Percentiles rank a stretch among this genome's conserved stretches.
phyloP scores from a whole-genome alignment of 129 eudicot genomes.

The Solidago caesia region DNA sequence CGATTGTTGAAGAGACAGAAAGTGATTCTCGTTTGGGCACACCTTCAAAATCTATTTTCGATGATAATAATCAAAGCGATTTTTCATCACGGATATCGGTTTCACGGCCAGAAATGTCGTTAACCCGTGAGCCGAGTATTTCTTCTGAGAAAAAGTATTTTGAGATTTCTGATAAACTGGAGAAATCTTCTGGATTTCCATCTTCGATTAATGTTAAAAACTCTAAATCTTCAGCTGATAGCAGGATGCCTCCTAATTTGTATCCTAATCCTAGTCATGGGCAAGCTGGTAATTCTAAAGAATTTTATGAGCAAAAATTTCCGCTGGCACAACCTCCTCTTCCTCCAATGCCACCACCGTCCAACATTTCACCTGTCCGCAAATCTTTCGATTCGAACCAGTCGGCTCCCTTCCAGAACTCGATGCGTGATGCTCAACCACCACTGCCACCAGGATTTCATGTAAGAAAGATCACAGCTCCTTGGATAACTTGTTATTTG shows the following conservation, averaged over 20 bases:
- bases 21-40: slow-evolving; percentile 68
- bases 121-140: slow-evolving; percentile 83
- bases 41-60: slow-evolving; percentile 52
- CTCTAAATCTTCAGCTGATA: slow-evolving; percentile 38
- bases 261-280: slow-evolving; percentile 41
- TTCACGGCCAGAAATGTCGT: slow-evolving; percentile 58
- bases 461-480: slow-evolving; percentile 36
- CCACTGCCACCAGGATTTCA: slow-evolving; percentile 59
- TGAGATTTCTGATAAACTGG: slow-evolving; percentile 40
- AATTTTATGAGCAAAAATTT: slow-evolving; percentile 52
- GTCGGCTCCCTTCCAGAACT: slow-evolving; percentile 42
- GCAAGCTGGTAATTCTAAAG: slow-evolving; percentile 41
- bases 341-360: slow-evolving; percentile 92
- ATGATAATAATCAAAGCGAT: slow-evolving; percentile 64
- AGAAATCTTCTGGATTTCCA: slow-evolving; percentile 41
- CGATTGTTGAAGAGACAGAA: slow-evolving; percentile 94
- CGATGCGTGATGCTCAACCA: slow-evolving; percentile 48
- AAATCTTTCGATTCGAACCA: slow-evolving; percentile 48
- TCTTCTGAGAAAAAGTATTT: slow-evolving; percentile 59
- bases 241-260: slow-evolving; percentile 33
- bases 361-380: slow-evolving; percentile 62
- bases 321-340: slow-evolving; percentile 75
- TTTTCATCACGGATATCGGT: slow-evolving; percentile 75
- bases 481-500: background rate
- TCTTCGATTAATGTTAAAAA: slow-evolving; percentile 38